These are phyloP conservation scores for Toxicodendron radicans DNA, from an alignment of 345 rosid species.

Conservation along the genomic window DNA sequence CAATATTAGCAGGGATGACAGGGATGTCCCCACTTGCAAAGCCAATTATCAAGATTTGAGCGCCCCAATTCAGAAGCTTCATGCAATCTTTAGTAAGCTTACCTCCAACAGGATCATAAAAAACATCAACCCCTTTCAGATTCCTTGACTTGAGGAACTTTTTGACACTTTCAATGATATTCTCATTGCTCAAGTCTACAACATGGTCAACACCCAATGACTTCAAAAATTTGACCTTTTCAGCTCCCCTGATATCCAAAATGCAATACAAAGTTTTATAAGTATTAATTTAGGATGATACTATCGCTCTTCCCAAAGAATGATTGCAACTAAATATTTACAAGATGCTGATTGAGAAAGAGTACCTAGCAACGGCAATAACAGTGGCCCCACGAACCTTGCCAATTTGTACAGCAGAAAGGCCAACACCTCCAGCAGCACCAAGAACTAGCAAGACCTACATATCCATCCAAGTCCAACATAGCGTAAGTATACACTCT, in stretches of 20 bases:
- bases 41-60: constrained; percentile 84
- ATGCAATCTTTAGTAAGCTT: constrained; percentile 66
- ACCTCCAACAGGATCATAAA: constrained; percentile 94
- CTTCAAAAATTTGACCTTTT: constrained; percentile 69
- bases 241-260: constrained; percentile 53
- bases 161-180: constrained; percentile 64
- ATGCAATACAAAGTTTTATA: neutral
- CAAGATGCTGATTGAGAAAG: neutral
- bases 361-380: constrained; percentile 82
- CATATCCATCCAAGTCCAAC: neutral
- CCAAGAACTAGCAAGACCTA: constrained; percentile 92
- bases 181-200: constrained; percentile 64
- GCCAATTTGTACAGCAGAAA: constrained; percentile 91
- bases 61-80: constrained; percentile 94
- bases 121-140: constrained; percentile 82
- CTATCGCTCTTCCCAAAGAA: neutral
- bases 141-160: constrained; percentile 69
- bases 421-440: constrained; percentile 98
- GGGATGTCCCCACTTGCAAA: constrained; percentile 94
- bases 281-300: neutral
- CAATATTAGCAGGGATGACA: constrained; percentile 76
- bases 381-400: constrained; percentile 83
- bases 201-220: constrained; percentile 85
- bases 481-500: neutral
- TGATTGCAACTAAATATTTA: neutral